A percentile compares a stretch with the other conserved stretches of the same genome.
phyloP scores from a whole-genome alignment of 2,329 filamentous ascomycete genomes.

The Phoma herbarum region DNA sequence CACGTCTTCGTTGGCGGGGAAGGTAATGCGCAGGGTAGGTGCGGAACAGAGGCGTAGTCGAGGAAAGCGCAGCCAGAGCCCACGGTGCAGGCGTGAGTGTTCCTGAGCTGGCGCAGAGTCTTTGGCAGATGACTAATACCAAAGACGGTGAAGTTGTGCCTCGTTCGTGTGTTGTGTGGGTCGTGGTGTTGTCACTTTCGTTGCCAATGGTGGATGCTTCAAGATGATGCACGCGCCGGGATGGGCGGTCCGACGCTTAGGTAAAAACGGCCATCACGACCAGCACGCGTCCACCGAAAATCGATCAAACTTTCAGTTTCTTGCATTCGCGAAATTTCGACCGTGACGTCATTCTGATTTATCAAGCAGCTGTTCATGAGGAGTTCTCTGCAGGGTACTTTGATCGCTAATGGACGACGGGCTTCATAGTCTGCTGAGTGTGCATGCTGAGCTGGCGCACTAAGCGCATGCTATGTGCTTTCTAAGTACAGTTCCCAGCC shows the following conservation, averaged over 20 bases:
- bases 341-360: conserved; percentile 15
- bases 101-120: conserved; percentile 24
- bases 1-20: conserved; percentile 13
- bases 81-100: conserved; percentile 52
- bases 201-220: conserved; percentile 21
- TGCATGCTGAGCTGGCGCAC: neutral
- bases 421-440: neutral
- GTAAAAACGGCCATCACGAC: conserved; percentile 21
- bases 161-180: conserved; percentile 23
- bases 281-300: conserved; percentile 14
- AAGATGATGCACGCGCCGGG: conserved; percentile 20
- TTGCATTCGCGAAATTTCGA: conserved; percentile 14
- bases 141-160: conserved; percentile 19
- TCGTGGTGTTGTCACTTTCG: conserved; percentile 28
- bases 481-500: neutral
- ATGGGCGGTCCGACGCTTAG: conserved; percentile 14
- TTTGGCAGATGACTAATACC: conserved; percentile 24
- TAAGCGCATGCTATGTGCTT: neutral
- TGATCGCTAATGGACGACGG: neutral
- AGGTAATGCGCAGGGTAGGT: conserved; percentile 15
- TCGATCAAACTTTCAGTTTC: conserved; percentile 1
- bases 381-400: neutral
- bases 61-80: conserved; percentile 11
- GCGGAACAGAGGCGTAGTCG: conserved; percentile 11
- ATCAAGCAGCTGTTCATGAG: neutral